Evolutionary conservation across 1,139 yeast species (phyloP).

Genomic region (Torulaspora globosa): DNA sequence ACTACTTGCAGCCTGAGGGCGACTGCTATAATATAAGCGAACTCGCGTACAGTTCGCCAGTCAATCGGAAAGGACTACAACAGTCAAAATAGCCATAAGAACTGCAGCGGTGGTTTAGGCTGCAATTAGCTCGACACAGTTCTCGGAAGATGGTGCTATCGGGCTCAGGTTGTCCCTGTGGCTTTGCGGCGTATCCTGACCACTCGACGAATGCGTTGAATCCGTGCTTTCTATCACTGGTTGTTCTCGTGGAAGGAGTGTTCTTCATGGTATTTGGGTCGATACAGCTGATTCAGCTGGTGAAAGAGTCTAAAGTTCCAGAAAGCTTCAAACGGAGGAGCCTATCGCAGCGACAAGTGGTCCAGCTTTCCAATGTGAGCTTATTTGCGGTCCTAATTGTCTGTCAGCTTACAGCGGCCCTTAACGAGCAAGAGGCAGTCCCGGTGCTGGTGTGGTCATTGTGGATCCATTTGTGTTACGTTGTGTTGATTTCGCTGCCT

Average conservation of each 20-base stretch:
- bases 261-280: conserved; percentile 35
- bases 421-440: conserved; percentile 17
- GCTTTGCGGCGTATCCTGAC: conserved; percentile 30
- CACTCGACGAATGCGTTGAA: conserved; percentile 48
- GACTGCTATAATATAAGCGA: neutral
- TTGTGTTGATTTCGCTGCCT: conserved; percentile 34
- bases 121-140: neutral
- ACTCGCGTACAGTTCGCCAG: neutral
- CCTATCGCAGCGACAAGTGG: conserved; percentile 16
- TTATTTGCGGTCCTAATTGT: conserved; percentile 36
- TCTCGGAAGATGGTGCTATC: neutral
- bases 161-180: conserved; percentile 14
- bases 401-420: conserved; percentile 30
- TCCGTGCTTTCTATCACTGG: conserved; percentile 49
- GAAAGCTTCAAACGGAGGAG: conserved; percentile 36
- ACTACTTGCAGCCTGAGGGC: neutral
- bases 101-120: neutral
- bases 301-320: conserved; percentile 18
- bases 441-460: conserved; percentile 19
- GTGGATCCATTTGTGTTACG: conserved; percentile 25
- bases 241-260: conserved; percentile 28
- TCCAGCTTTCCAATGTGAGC: conserved; percentile 31
- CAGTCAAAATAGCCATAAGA: neutral
- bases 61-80: neutral
- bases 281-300: conserved; percentile 32